Evolutionary conservation across 805 yeast genomes (phyloP).

Genomic region (Barnettozyma sp.): DNA sequence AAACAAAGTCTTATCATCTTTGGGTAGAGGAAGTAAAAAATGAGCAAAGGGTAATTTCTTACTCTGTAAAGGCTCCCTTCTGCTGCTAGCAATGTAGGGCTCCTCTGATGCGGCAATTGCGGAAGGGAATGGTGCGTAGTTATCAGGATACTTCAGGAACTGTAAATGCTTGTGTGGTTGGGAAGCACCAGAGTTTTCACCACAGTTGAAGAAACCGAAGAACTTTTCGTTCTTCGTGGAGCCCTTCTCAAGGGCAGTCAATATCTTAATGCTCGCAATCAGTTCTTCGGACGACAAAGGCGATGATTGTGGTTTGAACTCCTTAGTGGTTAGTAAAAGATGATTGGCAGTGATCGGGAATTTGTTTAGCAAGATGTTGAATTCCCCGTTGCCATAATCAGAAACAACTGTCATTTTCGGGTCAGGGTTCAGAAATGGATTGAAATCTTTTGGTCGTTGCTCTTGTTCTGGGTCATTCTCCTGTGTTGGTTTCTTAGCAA

Average conservation of each 20-base stretch:
- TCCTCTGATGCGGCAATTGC: constrained; percentile 36
- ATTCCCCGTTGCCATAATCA: constrained; percentile 42
- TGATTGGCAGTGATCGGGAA: constrained; percentile 81
- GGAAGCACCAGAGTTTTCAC: constrained; percentile 87
- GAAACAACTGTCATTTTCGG: constrained; percentile 59
- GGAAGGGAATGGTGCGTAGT: constrained; percentile 54
- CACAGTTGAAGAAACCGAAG: constrained; percentile 85
- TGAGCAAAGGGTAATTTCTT: constrained; percentile 72
- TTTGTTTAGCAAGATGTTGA: constrained; percentile 72
- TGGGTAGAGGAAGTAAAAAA: constrained; percentile 60
- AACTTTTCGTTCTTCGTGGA: constrained; percentile 39
- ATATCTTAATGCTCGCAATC: constrained; percentile 45
- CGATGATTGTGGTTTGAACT: constrained; percentile 62
- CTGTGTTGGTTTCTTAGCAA: constrained; percentile 33
- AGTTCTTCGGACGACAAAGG: constrained; percentile 72
- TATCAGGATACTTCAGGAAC: constrained; percentile 62
- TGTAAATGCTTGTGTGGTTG: constrained; percentile 92
- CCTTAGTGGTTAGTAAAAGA: constrained; percentile 68
- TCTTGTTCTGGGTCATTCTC: constrained; percentile 29
- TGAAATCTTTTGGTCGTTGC: constrained; percentile 30
- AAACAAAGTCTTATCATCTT: constrained; percentile 31
- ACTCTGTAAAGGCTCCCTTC: constrained; percentile 55
- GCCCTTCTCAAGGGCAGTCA: constrained; percentile 39
- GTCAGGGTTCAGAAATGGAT: constrained; percentile 81
- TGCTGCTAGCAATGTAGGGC: constrained; percentile 47